Percentiles rank a stretch among this genome's conserved stretches.
phyloP scores from a whole-genome alignment of 768 basidiomycete genomes.

The Boletus tomentosulus region DNA sequence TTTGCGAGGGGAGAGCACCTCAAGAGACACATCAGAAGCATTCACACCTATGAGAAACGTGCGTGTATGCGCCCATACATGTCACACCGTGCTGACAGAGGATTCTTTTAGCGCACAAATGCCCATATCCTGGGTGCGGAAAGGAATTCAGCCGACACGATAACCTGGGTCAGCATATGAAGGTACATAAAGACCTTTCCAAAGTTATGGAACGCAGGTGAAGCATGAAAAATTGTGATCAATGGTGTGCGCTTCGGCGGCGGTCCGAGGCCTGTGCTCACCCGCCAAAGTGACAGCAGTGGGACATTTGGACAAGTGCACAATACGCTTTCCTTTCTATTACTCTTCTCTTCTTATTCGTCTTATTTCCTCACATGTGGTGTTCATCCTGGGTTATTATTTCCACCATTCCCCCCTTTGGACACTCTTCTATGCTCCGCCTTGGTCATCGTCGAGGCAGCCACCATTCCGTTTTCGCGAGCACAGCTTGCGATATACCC shows the following conservation, averaged over 20 bases:
- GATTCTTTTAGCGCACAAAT: conserved; percentile 61
- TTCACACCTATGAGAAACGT: conserved; percentile 94
- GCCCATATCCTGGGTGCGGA: conserved; percentile 73
- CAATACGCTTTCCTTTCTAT: conserved; percentile 23
- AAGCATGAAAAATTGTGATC: conserved; percentile 13
- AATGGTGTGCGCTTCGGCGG: conserved; percentile 17
- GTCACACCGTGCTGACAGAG: conserved; percentile 10
- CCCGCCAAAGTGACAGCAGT: conserved; percentile 20
- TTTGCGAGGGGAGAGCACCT: conserved; percentile 88
- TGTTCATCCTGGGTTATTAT: conserved; percentile 19
- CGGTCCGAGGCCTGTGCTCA: conserved; percentile 24
- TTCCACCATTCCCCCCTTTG: conserved; percentile 16
- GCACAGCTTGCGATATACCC: conserved; percentile 16
- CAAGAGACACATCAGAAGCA: conserved; percentile 83
- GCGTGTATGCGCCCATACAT: conserved; percentile 26
- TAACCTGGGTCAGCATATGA: conserved; percentile 86
- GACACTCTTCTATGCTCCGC: conserved; percentile 21
- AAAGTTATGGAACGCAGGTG: conserved; percentile 26
- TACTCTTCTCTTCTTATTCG: conserved; percentile 16
- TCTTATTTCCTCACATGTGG: conserved; percentile 25
- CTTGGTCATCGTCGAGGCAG: conserved; percentile 16
- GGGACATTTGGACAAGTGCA: conserved; percentile 23
- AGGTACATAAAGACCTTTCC: conserved; percentile 57
- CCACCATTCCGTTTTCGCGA: conserved; percentile 9
- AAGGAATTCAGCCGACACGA: conserved; percentile 87